Evolutionary conservation across 2,329 filamentous ascomycete genomes (phyloP).

Genomic region (Pezicula neosporulosa): DNA sequence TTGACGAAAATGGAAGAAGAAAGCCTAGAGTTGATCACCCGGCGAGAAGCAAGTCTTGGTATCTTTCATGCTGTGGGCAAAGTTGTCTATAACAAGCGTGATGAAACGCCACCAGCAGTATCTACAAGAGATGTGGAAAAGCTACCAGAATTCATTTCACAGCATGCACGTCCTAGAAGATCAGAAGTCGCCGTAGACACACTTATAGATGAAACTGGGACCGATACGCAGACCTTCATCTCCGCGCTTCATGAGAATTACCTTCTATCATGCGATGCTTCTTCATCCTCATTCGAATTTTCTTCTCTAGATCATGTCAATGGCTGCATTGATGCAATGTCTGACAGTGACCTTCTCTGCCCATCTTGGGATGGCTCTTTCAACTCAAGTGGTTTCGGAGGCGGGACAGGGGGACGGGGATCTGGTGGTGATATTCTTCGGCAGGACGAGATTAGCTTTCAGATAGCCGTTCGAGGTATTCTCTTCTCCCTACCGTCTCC

Average conservation of each 20-base stretch:
- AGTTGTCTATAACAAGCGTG: slow-evolving; percentile 92
- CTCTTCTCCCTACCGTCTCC: slow-evolving; percentile 82
- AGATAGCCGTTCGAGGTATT: slow-evolving; percentile 82
- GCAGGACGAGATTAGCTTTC: slow-evolving; percentile 92
- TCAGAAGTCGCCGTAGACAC: slow-evolving; percentile 68
- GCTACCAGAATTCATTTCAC: slow-evolving; percentile 56
- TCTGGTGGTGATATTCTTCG: slow-evolving; percentile 70
- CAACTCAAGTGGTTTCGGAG: slow-evolving; percentile 51
- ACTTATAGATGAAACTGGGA: slow-evolving; percentile 90
- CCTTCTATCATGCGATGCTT: slow-evolving; percentile 71
- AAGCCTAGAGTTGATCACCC: slow-evolving; percentile 75
- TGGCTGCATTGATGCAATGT: slow-evolving; percentile 82
- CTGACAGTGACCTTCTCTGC: slow-evolving; percentile 81
- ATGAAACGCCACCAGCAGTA: slow-evolving; percentile 44
- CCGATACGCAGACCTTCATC: slow-evolving; percentile 86
- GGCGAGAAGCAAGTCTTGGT: slow-evolving; percentile 83
- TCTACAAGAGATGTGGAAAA: slow-evolving; percentile 43
- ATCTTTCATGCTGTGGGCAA: slow-evolving; percentile 97
- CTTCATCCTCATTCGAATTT: slow-evolving; percentile 43
- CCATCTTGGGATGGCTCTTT: slow-evolving; percentile 69
- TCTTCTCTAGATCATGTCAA: slow-evolving; percentile 75
- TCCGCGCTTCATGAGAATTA: slow-evolving; percentile 95
- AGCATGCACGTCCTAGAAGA: slow-evolving; percentile 54
- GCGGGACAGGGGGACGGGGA: slow-evolving; percentile 44
- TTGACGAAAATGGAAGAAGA: slow-evolving; percentile 77